phyloP scores from a whole-genome alignment of 1,139 yeast species.

The Taiozyma sp. region DNA sequence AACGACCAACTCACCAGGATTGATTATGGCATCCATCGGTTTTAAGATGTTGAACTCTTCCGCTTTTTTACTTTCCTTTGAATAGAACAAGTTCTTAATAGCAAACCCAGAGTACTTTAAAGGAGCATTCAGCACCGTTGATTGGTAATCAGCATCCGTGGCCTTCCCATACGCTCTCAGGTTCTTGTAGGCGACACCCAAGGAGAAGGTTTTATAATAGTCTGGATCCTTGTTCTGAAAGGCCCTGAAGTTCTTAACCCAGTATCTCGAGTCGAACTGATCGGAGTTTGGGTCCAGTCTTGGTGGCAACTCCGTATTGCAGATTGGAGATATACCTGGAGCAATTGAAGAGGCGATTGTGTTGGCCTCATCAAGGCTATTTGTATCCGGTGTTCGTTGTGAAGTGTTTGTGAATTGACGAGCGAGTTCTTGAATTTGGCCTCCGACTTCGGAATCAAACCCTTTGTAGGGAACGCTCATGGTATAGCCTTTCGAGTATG shows the following conservation, averaged over 20 bases:
- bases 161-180: not conserved
- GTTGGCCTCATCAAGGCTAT: not conserved
- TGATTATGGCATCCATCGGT: not conserved
- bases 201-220: not conserved
- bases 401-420: constrained; percentile 8
- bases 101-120: not conserved
- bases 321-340: not conserved
- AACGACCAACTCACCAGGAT: not conserved
- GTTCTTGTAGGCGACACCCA: not conserved
- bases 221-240: not conserved
- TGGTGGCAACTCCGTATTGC: not conserved
- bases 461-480: not conserved
- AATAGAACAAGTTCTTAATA: not conserved
- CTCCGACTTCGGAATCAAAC: not conserved
- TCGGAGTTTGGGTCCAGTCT: not conserved
- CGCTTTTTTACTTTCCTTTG: not conserved
- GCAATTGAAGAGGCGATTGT: not conserved
- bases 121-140: not conserved
- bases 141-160: not conserved
- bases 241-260: not conserved
- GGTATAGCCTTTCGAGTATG: no score
- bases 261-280: not conserved
- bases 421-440: constrained; percentile 4
- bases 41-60: not conserved
- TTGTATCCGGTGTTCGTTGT: not conserved